Conservation (phyloP, 768 basidiomycete genomes). For the Glaciozyma antarctica region DNA sequence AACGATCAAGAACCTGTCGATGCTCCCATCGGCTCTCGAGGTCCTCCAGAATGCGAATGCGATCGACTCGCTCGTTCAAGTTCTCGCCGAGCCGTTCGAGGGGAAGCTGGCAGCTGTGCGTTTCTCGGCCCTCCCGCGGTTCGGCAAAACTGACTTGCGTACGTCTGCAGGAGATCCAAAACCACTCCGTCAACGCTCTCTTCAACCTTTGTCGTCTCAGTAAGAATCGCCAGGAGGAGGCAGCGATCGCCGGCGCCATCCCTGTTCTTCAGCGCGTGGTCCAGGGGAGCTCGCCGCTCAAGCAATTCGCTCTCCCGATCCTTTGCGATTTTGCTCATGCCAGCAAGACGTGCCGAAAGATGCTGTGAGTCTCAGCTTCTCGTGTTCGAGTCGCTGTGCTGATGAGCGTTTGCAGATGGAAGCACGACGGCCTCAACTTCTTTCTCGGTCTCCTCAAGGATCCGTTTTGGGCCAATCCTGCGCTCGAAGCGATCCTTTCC, state of each 20-base stretch:
- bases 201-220: constrained; percentile 93
- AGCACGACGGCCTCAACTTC: constrained; percentile 76
- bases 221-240: constrained; percentile 91
- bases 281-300: constrained; percentile 77
- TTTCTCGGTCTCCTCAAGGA: constrained; percentile 71
- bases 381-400: neutral
- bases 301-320: constrained; percentile 93
- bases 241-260: constrained; percentile 88
- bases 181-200: constrained; percentile 93
- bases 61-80: constrained; percentile 76
- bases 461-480: constrained; percentile 84
- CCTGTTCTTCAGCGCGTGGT: constrained; percentile 84
- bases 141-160: neutral
- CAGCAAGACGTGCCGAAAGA: constrained; percentile 77
- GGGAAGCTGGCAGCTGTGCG: constrained; percentile 69
- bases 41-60: constrained; percentile 93
- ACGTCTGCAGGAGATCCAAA: constrained; percentile 72
- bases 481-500: constrained; percentile 76
- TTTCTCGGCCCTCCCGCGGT: neutral
- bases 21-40: constrained; percentile 80
- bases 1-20: constrained; percentile 91
- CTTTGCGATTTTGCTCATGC: constrained; percentile 92
- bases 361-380: constrained; percentile 43
- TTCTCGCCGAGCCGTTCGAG: constrained; percentile 69
- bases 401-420: constrained; percentile 46